Evolutionary conservation across 176 grass and related monocot genomes (phyloP), one percentile per base, ranked within the genome.

Genomic region (Paspalum notatum): DNA sequence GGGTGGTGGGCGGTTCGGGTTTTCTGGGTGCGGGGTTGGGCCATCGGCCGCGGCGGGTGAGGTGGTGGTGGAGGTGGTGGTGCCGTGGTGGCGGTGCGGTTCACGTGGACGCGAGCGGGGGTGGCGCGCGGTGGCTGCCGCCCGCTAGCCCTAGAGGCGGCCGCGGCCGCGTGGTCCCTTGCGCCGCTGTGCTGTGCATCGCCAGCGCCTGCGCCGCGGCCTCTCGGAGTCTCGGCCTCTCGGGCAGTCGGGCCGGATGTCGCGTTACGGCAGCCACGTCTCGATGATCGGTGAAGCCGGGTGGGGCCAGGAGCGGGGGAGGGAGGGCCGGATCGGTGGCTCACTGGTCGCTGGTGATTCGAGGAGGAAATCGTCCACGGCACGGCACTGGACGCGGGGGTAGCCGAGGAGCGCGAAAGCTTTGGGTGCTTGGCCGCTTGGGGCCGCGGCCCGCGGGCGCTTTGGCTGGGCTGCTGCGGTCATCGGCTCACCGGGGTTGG

Each of bases 101-200:
- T 91, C 89, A 91, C 89, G 89, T 87, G 89, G 84, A 79, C 16
- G 86, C 18, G 48, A 22, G 56, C 55, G 45, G 44, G 27, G 66
- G 42, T 46, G 66, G 75, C 58, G 76, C 64, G 51, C 68, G 82
- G 87, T 62, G 81, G 82, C 45, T 39, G 81, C 68, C 25, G 45
- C 62, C 12, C 71, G 48, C 60, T 52, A 39, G 67, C 66, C 63
- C 81, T 68, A 67, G 71, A 14, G 70, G 76, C 76, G 77, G 77
- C 52, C 62, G 68, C 77, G 76, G 52, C 63, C 66, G 83, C 66
- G 83, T 72, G 83, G 83, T 79, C 76, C 81, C 62, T 21, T 37
- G 70, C 71, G 82, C 76, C 55, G 47, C 62, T 53, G 59, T 3
- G 32, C 32, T 32, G 32, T 38, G 59, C 47, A 7, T 14, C 60